Base-by-base conservation (phyloP, 345 rosid genomes). In the Euphorbia peplus region DNA sequence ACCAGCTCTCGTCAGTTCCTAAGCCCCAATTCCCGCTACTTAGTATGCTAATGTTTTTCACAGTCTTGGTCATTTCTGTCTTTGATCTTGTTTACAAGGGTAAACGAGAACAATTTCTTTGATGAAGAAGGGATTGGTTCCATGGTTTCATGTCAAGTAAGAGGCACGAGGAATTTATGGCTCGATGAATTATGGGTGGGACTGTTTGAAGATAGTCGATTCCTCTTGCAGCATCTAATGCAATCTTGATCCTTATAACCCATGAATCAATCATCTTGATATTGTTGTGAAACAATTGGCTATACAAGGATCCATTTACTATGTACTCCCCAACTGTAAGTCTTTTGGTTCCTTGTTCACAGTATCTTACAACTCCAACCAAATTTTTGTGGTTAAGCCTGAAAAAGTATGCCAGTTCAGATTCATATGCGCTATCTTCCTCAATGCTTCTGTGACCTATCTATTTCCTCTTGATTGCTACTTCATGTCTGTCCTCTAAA, bases 161-260 rank as follows among this genome's bases (percentile, higher is more conserved):
- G 3, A 93, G 89, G 84, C 88, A 87, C 0, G 88, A 86, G 0
- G 98, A 90, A 72, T 87, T 93, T 10, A 93, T 87, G 50, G 89
- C 96, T 39, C 97, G 71, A 19, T 93, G 98, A 51, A 93, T 90
- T 44, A 93, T 89, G 0, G 96, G 73, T 0, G 98, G 98, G 10
- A 87, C 92, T 0, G 97, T 84, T 76, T 91, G 98, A 61, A 93
- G 86, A 73, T 91, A 93, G 39, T 89, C 95, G 26, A 93, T 90
- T 46, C 97, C 97, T 76, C 97, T 82, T 1, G 97, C 86, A 3
- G 91, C 96, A 4, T 91, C 97, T 29, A 90, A 73, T 0, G 92
- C 93, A 15, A 93, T 84, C 75, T 79, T 85, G 87, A 93, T 85
- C 78, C 96, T 82, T 79, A 84, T 74, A 70, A 84, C 88, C 97